A percentile compares a stretch with the other conserved stretches of the same genome.
These are phyloP conservation scores for Stagonosporopsis chrysanthemi DNA, from an alignment of 2,329 filamentous ascomycete species.

Conservation along the genomic window DNA sequence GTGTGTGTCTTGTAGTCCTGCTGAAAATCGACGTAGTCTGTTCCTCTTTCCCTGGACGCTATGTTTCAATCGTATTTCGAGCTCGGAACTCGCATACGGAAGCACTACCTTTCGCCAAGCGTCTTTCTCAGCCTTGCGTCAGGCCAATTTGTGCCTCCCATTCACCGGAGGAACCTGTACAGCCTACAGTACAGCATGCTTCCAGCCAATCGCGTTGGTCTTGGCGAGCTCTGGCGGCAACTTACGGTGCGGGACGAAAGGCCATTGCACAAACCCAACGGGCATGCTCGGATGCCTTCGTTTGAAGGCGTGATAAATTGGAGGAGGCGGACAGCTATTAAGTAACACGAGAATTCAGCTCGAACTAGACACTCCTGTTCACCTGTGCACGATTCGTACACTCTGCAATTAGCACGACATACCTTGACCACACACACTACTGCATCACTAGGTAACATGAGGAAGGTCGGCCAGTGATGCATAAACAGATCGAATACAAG, in stretches of 20 bases:
- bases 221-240: constrained; percentile 84
- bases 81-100: constrained; percentile 87
- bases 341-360: neutral
- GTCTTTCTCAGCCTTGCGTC: constrained; percentile 89
- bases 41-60: constrained; percentile 86
- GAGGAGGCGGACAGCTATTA: neutral
- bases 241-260: constrained; percentile 50
- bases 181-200: constrained; percentile 98
- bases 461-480: too few species aligned
- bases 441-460: too few species aligned
- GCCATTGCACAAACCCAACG: constrained; percentile 6
- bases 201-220: constrained; percentile 78
- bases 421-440: too few species aligned
- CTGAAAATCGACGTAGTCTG: constrained; percentile 59
- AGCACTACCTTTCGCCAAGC: constrained; percentile 90
- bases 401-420: neutral
- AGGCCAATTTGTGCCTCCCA: constrained; percentile 91
- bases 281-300: constrained; percentile 20
- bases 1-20: neutral
- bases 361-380: neutral
- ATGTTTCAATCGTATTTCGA: constrained; percentile 99
- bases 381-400: neutral
- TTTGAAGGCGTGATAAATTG: constrained; percentile 17
- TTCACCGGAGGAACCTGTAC: constrained; percentile 93
- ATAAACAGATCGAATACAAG: too few species aligned